These are phyloP conservation scores for Kurtzmaniella natalensis DNA, from an alignment of 1,139 yeast genomes.

Conservation along the genomic window DNA sequence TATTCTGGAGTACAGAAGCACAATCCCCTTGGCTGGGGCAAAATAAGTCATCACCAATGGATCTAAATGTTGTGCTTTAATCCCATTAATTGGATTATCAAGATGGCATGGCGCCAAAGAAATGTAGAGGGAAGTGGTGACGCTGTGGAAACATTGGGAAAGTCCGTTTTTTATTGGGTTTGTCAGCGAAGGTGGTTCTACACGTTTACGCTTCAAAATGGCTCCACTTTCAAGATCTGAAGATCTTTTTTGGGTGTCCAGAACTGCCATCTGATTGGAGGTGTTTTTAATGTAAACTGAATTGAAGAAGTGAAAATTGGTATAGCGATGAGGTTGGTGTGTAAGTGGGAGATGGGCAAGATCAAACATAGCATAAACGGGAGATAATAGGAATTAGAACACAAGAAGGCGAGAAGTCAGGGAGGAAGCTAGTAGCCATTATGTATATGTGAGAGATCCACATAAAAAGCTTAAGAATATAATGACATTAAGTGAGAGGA, in stretches of 20 bases:
- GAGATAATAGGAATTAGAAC: no score
- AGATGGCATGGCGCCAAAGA: constrained; percentile 82
- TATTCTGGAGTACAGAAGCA: constrained; percentile 71
- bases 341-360: no score
- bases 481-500: no score
- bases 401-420: no score
- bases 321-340: constrained; percentile 2
- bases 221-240: background rate
- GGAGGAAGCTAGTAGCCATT: no score
- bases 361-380: no score
- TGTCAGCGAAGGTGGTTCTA: constrained; percentile 23
- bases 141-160: constrained; percentile 62
- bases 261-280: background rate
- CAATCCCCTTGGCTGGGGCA: constrained; percentile 72
- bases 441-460: no score
- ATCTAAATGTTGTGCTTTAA: constrained; percentile 83
- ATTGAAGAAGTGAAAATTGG: constrained; percentile 2
- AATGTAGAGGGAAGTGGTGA: constrained; percentile 65
- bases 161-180: constrained; percentile 38
- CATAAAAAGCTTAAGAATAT: no score
- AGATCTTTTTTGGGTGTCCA: constrained; percentile 1
- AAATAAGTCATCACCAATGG: constrained; percentile 83
- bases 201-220: constrained; percentile 17
- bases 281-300: no score
- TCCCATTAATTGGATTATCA: constrained; percentile 67